Conservation (phyloP, 345 rosid genomes). For the Aethionema arabicum region DNA sequence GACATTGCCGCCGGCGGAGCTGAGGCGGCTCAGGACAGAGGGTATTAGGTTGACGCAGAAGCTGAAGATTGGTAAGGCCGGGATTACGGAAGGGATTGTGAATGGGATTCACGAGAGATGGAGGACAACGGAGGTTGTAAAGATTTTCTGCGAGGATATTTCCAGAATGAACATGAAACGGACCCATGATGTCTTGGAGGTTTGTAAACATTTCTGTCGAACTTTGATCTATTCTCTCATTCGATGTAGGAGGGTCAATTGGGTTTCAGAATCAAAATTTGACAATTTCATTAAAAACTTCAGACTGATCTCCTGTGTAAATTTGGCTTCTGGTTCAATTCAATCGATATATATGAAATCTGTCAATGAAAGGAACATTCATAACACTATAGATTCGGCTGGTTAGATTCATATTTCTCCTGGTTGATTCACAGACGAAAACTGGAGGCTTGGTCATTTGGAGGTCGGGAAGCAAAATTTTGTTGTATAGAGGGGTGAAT, state of each 20-base stretch:
- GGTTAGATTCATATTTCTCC: conserved; percentile 8
- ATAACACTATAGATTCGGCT: background rate
- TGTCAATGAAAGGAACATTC: background rate
- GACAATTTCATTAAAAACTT: background rate
- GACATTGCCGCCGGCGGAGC: conserved; percentile 53
- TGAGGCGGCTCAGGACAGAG: conserved; percentile 54
- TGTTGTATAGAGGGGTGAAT: conserved; percentile 75
- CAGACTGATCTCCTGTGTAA: background rate
- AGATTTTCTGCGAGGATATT: conserved; percentile 80
- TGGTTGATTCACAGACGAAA: conserved; percentile 57
- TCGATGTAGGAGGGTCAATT: background rate
- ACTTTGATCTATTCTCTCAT: background rate
- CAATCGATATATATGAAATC: background rate
- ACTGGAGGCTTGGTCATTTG: conserved; percentile 96
- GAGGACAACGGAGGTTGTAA: conserved; percentile 75
- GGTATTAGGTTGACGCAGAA: conserved; percentile 71
- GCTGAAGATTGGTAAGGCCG: conserved; percentile 83
- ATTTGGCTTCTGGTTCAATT: background rate
- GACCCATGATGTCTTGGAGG: conserved; percentile 97
- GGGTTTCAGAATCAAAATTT: background rate
- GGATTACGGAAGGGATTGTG: conserved; percentile 92
- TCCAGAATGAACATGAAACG: conserved; percentile 86
- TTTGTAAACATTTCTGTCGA: conserved; percentile 29
- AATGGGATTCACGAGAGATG: conserved; percentile 98
- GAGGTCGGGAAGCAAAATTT: conserved; percentile 88